phyloP scores from a whole-genome alignment of 116 monocot species.

The Phalaenopsis hybrid region DNA sequence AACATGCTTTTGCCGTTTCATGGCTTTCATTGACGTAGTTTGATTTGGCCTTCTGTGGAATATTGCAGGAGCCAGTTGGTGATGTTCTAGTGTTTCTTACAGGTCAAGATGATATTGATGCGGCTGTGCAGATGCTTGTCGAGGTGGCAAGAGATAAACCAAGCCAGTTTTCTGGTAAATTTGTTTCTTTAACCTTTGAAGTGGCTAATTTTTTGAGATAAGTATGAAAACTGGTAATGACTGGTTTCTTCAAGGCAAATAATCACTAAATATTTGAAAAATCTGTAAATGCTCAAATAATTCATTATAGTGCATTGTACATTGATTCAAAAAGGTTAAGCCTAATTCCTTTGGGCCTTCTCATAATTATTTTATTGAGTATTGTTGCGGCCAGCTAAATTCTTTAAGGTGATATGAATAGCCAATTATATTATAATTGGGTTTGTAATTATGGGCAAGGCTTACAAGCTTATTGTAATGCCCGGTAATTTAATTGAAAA shows the following conservation, averaged over 20 bases:
- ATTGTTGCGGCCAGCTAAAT: not conserved
- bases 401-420: not conserved
- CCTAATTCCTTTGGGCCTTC: not conserved
- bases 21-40: not conserved
- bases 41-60: slow-evolving; percentile 5
- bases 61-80: slow-evolving; percentile 70
- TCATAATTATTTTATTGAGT: not conserved
- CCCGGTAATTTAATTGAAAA: too few species aligned
- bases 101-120: slow-evolving; percentile 97
- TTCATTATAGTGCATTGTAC: not conserved
- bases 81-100: slow-evolving; percentile 96
- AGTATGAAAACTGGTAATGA: not conserved
- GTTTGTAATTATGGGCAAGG: not conserved
- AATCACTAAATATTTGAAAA: not conserved
- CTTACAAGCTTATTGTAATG: too few species aligned
- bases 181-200: not conserved
- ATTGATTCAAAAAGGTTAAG: not conserved
- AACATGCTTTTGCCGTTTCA: not conserved
- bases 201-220: not conserved
- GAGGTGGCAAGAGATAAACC: slow-evolving; percentile 42
- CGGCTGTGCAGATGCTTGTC: slow-evolving; percentile 60
- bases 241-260: not conserved
- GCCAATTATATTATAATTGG: not conserved
- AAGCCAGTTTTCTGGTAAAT: slow-evolving; percentile 48
- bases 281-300: not conserved